Evolutionary conservation across 768 basidiomycete genomes (phyloP).

Genomic region (Thelephora aurantiotincta): DNA sequence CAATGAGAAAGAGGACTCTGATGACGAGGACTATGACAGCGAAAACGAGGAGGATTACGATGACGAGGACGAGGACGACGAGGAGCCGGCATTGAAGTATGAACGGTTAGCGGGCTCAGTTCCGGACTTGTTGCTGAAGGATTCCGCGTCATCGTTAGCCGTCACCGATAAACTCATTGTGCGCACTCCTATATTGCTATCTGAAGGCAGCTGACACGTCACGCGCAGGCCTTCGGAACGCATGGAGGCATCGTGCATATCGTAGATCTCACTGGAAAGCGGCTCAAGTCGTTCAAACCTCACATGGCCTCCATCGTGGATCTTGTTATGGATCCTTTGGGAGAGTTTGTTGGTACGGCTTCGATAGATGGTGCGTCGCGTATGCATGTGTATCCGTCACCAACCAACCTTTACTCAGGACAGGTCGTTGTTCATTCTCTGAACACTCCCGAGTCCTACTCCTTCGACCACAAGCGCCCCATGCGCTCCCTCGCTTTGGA

Average conservation of each 20-base stretch:
- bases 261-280: slow-evolving; percentile 62
- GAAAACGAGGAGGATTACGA: slow-evolving; percentile 37
- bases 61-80: slow-evolving; percentile 62
- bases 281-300: slow-evolving; percentile 81
- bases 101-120: slow-evolving; percentile 62
- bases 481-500: slow-evolving; percentile 85
- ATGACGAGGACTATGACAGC: slow-evolving; percentile 9
- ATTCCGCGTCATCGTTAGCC: slow-evolving; percentile 73
- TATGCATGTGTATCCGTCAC: background rate
- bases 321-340: slow-evolving; percentile 70
- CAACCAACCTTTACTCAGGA: slow-evolving; percentile 36
- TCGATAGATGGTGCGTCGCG: slow-evolving; percentile 73
- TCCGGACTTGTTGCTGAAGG: slow-evolving; percentile 73
- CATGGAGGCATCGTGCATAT: slow-evolving; percentile 89
- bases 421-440: slow-evolving; percentile 82
- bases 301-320: slow-evolving; percentile 82
- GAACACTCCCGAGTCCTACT: slow-evolving; percentile 64
- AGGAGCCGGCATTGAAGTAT: slow-evolving; percentile 89
- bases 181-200: background rate
- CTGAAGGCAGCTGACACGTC: background rate
- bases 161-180: slow-evolving; percentile 63
- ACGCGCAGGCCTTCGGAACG: slow-evolving; percentile 70
- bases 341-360: slow-evolving; percentile 84
- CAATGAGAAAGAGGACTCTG: background rate
- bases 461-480: slow-evolving; percentile 84